Evolutionary conservation across 441 rosid species (phyloP).

Genomic region (Biscutella auriculata): DNA sequence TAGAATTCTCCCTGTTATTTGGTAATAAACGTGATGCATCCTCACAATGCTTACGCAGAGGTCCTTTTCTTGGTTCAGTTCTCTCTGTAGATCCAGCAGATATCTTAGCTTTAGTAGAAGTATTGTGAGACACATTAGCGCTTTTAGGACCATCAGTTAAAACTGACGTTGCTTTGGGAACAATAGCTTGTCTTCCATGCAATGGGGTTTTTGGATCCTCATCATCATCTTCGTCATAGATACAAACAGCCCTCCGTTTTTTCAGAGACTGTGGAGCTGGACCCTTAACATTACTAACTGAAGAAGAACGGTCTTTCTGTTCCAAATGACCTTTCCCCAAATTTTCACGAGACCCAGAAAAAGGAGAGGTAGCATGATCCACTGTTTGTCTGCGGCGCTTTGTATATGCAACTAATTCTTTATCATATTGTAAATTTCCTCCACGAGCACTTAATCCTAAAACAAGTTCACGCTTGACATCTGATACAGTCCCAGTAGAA

Average conservation of each 20-base stretch:
- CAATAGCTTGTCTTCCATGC: conserved; percentile 49
- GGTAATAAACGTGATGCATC: conserved; percentile 24
- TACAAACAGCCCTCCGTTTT: conserved; percentile 85
- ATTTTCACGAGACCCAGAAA: conserved; percentile 32
- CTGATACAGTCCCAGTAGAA: conserved; percentile 13
- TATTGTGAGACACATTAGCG: conserved; percentile 17
- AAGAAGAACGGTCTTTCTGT: conserved; percentile 10
- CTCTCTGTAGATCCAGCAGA: conserved; percentile 31
- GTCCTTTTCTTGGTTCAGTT: conserved; percentile 27
- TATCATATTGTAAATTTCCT: conserved; percentile 30
- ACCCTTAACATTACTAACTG: conserved; percentile 21
- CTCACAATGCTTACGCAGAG: conserved; percentile 25
- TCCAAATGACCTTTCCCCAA: conserved; percentile 24
- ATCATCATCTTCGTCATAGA: conserved; percentile 60
- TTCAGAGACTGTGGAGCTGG: conserved; percentile 37
- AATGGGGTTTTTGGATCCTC: conserved; percentile 90
- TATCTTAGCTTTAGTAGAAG: conserved; percentile 23
- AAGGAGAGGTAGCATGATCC: conserved; percentile 49
- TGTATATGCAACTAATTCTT: conserved; percentile 53
- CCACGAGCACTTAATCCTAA: conserved; percentile 39
- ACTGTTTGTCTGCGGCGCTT: conserved; percentile 47
- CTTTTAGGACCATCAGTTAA: conserved; percentile 28
- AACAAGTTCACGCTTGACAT: conserved; percentile 26
- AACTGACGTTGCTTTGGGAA: conserved; percentile 25
- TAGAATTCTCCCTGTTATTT: conserved; percentile 25